These are phyloP conservation scores for Cryphonectria naterciae DNA, from an alignment of 2,329 filamentous ascomycete species.

Conservation along the genomic window DNA sequence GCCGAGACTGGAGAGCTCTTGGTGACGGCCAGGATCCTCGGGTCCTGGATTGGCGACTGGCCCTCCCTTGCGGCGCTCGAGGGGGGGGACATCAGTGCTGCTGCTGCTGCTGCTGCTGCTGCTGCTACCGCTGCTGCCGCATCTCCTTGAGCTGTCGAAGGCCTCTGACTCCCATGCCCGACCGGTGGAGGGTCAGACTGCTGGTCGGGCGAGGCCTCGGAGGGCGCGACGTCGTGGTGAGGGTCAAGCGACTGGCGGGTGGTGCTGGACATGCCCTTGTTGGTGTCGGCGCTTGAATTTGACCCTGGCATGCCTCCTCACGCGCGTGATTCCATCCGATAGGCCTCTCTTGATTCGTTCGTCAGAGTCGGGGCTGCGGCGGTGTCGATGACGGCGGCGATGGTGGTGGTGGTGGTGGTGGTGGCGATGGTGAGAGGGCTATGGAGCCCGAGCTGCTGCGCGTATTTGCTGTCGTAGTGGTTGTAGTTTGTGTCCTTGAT, in stretches of 20 bases:
- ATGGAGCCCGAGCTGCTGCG: background rate
- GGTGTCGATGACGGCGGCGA: background rate
- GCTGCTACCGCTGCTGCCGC: conserved; percentile 15
- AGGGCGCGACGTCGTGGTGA: conserved; percentile 11
- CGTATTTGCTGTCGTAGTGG: background rate
- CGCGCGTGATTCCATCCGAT: conserved; percentile 25
- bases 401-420: background rate
- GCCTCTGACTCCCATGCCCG: conserved; percentile 15
- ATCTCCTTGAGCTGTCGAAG: conserved; percentile 24
- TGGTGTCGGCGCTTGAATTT: conserved; percentile 26
- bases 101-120: conserved; percentile 17
- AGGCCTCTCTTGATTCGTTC: background rate
- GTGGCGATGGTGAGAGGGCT: background rate
- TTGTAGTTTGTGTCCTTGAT: background rate
- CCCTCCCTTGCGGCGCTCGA: conserved; percentile 22
- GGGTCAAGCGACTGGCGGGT: conserved; percentile 16
- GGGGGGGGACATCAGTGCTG: conserved; percentile 27
- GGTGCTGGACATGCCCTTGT: conserved; percentile 21
- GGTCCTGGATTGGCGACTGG: conserved; percentile 26
- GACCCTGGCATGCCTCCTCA: conserved; percentile 31
- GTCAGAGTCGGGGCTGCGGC: conserved; percentile 4
- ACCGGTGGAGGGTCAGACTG: conserved; percentile 9
- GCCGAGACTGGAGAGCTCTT: conserved; percentile 11
- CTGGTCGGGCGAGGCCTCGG: conserved; percentile 9
- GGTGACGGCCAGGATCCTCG: conserved; percentile 24